Percentiles rank a stretch among this genome's conserved stretches.
phyloP scores from a whole-genome alignment of 116 monocot genomes.

The Phalaenopsis hybrid region DNA sequence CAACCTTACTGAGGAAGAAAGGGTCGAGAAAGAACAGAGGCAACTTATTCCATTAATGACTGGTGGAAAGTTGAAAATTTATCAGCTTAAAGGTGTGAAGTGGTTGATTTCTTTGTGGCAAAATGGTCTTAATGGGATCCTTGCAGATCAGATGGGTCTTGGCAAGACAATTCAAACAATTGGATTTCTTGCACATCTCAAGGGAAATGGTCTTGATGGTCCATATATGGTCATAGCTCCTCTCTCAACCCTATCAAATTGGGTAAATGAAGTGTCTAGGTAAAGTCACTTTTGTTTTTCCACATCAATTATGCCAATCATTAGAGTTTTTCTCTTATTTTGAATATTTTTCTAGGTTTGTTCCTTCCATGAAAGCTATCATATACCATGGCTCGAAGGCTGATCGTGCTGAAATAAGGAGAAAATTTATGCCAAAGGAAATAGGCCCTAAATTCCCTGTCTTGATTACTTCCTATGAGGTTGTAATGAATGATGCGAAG shows the following conservation, averaged over 20 bases:
- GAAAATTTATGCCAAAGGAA: slow-evolving; percentile 58
- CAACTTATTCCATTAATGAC: slow-evolving; percentile 89
- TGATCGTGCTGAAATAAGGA: slow-evolving; percentile 53
- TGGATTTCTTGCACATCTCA: slow-evolving; percentile 93
- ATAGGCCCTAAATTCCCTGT: slow-evolving; percentile 75
- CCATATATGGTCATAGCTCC: slow-evolving; percentile 92
- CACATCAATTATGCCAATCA: neutral
- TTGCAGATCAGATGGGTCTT: slow-evolving; percentile 99
- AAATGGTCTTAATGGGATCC: slow-evolving; percentile 94
- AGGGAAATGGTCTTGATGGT: slow-evolving; percentile 84
- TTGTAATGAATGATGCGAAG: slow-evolving; percentile 66
- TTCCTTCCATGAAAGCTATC: slow-evolving; percentile 58
- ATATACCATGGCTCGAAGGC: slow-evolving; percentile 79
- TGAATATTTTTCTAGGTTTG: slow-evolving; percentile 46
- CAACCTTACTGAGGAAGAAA: slow-evolving; percentile 60
- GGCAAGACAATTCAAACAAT: slow-evolving; percentile 97
- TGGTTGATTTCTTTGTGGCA: slow-evolving; percentile 98
- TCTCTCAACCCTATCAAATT: slow-evolving; percentile 94
- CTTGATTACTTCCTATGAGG: slow-evolving; percentile 79
- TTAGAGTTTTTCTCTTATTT: neutral
- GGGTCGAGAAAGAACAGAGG: slow-evolving; percentile 62
- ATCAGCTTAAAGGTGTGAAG: slow-evolving; percentile 92
- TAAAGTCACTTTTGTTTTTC: slow-evolving; percentile 12
- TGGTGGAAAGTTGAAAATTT: slow-evolving; percentile 85
- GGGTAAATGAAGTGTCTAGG: slow-evolving; percentile 86